Evolutionary conservation across 192 early-diverging fungal species (phyloP).

Genomic region (Coemansia sp.): DNA sequence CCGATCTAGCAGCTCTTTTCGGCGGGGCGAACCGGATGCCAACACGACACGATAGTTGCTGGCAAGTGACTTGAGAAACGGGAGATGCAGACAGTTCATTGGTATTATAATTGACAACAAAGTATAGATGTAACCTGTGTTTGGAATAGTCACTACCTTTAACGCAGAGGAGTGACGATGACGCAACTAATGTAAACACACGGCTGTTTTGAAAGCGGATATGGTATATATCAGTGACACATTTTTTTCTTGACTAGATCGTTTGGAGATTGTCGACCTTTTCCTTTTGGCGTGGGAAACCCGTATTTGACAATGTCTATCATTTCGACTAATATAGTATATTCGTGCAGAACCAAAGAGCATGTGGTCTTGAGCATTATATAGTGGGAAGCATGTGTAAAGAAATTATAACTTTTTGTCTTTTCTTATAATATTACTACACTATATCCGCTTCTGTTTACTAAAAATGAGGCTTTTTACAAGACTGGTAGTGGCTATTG

Average conservation of each 20-base stretch:
- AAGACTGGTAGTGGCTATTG: background rate
- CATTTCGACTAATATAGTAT: background rate
- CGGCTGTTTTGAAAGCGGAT: background rate
- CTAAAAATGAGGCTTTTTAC: background rate
- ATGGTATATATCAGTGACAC: background rate
- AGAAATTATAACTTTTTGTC: background rate
- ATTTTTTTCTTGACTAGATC: too few species aligned
- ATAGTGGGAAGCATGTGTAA: background rate
- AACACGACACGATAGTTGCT: slow-evolving; percentile 58
- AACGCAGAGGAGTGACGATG: too few species aligned
- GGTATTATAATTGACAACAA: background rate
- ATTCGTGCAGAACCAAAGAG: background rate
- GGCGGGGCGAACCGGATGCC: slow-evolving; percentile 78
- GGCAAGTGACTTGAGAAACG: slow-evolving; percentile 19
- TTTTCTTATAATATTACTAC: background rate
- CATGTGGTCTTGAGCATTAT: background rate
- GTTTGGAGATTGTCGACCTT: too few species aligned
- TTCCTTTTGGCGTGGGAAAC: too few species aligned
- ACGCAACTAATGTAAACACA: too few species aligned
- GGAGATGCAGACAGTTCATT: slow-evolving; percentile 15
- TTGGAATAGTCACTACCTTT: too few species aligned
- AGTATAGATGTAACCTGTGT: too few species aligned
- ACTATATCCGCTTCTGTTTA: background rate
- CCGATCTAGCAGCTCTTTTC: slow-evolving; percentile 67
- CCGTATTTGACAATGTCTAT: background rate